Evolutionary conservation across 495 filamentous ascomycete species (phyloP).

Genomic region (Penicillium ochrochloron): DNA sequence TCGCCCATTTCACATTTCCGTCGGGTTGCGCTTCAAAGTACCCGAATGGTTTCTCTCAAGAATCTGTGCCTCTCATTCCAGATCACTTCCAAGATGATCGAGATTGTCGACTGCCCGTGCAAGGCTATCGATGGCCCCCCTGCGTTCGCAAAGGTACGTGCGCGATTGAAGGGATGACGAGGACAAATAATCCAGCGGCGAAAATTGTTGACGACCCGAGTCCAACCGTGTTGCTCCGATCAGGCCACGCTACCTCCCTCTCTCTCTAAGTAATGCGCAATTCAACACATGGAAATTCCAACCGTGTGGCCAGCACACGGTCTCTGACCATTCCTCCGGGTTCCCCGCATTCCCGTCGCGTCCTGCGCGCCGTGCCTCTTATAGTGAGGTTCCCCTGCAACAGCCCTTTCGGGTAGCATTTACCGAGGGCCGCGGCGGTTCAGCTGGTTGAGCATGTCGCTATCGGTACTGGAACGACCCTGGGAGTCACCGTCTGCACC

Average conservation of each 20-base stretch:
- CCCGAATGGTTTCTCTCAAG: background rate
- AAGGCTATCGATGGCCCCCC: background rate
- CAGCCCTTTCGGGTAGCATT: background rate
- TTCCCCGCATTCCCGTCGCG: constrained; percentile 19
- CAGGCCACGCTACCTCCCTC: constrained; percentile 14
- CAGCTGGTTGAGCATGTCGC: constrained; percentile 60
- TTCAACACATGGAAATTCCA: constrained; percentile 31
- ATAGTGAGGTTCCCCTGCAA: background rate
- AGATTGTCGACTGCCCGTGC: background rate
- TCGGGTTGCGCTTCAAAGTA: background rate
- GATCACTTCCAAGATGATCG: background rate
- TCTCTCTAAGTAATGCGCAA: constrained; percentile 14
- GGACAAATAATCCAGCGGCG: constrained; percentile 4
- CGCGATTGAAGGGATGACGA: background rate
- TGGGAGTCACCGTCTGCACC: constrained; percentile 38
- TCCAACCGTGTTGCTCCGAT: constrained; percentile 19
- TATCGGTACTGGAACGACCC: constrained; percentile 58
- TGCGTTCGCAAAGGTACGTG: constrained; percentile 9
- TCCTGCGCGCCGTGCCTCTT: constrained; percentile 3
- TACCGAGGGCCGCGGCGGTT: constrained; percentile 46
- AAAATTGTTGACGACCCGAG: constrained; percentile 6
- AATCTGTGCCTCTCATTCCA: background rate
- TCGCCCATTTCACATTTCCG: background rate
- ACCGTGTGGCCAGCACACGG: constrained; percentile 40
- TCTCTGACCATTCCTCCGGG: constrained; percentile 21